Evolutionary conservation across 2,329 filamentous ascomycete species (phyloP), one percentile per base, ranked within the genome.

Genomic region (Ceratocystis colombiana): DNA sequence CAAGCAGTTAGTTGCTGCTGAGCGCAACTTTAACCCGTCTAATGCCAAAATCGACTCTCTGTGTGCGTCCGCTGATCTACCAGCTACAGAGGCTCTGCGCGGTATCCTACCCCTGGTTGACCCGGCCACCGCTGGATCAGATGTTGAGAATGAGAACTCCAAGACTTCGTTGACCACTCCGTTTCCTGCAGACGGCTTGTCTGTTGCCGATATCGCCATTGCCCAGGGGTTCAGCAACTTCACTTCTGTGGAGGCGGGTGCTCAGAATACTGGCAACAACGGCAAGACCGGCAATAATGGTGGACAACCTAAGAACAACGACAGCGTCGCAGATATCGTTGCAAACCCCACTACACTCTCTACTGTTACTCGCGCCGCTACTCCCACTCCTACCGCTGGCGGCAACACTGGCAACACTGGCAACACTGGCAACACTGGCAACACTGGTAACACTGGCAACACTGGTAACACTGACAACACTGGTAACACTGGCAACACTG

Each of bases 21-120:
- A 70, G 68, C 85, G 87, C 75, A 88, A 89, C 80, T 87, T 87
- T 77, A 88, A 88, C 77, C 84, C 84, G 64, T 88, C 84, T 70
- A 81, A 75, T 66, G 80, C 82, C 69, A 77, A 76, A 71, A 78
- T 84, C 44, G 85, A 83, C 20, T 83, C 79, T 68, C 81, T 89
- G 72, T 89, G 87, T 75, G 80, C 77, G 46, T 84, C 89, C 69
- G 76, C 84, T 1, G 76, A 78, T 30, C 81, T 89, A 1, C 87
- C 87, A 10, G 80, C 78, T 41, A 87, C 83, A 6, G 74, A 75
- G 28, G 79, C 79, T 66, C 82, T 89, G 41, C 79, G 86, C 55
- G 87, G 87, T 69, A 84, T 89, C 66, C 78, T 87, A 3, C 86
- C 86, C 30, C 78, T 86, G 17, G 81, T 89, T 68, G 87, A 89